Conservation (phyloP, 78 protist genomes). For the Dictyostelium citrinum region DNA sequence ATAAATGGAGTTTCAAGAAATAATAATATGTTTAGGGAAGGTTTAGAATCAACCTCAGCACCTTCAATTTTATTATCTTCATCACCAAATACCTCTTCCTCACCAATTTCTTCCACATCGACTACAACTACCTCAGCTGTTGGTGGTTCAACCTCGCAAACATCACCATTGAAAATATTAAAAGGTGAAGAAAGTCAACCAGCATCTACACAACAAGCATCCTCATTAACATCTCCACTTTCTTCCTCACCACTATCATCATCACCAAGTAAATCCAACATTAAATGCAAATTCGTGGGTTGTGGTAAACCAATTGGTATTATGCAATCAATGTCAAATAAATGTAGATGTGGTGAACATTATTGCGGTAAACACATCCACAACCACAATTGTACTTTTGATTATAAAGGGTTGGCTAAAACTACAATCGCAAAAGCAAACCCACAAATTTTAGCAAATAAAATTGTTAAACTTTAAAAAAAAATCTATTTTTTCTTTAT, state of each 20-base stretch:
- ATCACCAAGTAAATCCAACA: background rate
- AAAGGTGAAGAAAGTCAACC: background rate
- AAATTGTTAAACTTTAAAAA: conserved; percentile 59
- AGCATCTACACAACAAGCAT: background rate
- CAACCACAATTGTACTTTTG: conserved; percentile 56
- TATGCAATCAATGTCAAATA: conserved; percentile 1
- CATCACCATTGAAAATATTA: conserved; percentile 14
- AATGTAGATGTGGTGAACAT: conserved; percentile 57
- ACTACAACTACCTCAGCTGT: background rate
- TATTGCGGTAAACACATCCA: conserved; percentile 67
- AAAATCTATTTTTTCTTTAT: too few relatives aligned
- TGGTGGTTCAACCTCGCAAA: background rate
- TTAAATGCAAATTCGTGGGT: conserved; percentile 15
- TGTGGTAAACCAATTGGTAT: conserved; percentile 35
- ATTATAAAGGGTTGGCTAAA: conserved; percentile 52
- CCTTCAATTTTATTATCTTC: background rate
- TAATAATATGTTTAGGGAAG: background rate
- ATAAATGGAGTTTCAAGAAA: background rate
- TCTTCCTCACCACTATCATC: conserved; percentile 4
- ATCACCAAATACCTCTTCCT: background rate
- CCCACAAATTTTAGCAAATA: conserved; percentile 70
- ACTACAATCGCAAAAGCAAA: conserved; percentile 57
- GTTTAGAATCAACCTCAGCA: background rate
- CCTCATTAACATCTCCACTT: background rate
- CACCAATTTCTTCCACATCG: background rate